Evolutionary conservation across 179 eudicot species (phyloP), one percentile per base, ranked within the genome.

Genomic region (Amaranthus tricolor): DNA sequence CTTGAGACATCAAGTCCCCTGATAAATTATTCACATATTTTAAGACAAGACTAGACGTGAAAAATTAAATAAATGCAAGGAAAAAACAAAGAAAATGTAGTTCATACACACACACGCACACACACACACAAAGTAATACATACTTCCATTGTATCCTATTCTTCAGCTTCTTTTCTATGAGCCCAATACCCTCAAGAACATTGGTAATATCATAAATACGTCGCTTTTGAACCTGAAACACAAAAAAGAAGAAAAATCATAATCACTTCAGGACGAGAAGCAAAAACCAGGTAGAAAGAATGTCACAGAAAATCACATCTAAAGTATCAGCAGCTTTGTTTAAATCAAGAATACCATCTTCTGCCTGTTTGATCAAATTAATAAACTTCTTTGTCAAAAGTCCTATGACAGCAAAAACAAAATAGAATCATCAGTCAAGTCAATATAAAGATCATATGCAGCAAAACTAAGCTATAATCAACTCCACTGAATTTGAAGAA

Each of bases 131-230:
- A 16, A 72, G 66, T 50, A 61, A 69, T 21, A 76, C 98, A 73
- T 94, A 94, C 98, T 92, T 94, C 98, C 97, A 94, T 54, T 90
- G 98, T 79, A 94, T 92, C 77, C 96, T 88, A 83, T 94, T 94
- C 83, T 92, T 94, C 62, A 94, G 86, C 79, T 92, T 94, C 87
- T 94, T 94, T 76, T 94, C 98, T 50, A 94, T 90, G 15, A 94
- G 91, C 54, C 98, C 98, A 82, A 90, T 89, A 81, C 98, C 98
- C 85, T 94, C 98, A 45, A 94, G 86, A 74, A 94, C 96, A 86
- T 90, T 92, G 44, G 98, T 90, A 66, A 94, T 94, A 70, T 94
- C 98, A 84, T 94, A 94, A 72, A 94, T 94, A 70, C 98, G 88
- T 85, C 98, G 90, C 82, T 94, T 94, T 76, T 92, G 98, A 40